Evolutionary conservation across 192 early-diverging fungal species (phyloP), one percentile per base, ranked within the genome.

Genomic region (Entrophospora sp.): DNA sequence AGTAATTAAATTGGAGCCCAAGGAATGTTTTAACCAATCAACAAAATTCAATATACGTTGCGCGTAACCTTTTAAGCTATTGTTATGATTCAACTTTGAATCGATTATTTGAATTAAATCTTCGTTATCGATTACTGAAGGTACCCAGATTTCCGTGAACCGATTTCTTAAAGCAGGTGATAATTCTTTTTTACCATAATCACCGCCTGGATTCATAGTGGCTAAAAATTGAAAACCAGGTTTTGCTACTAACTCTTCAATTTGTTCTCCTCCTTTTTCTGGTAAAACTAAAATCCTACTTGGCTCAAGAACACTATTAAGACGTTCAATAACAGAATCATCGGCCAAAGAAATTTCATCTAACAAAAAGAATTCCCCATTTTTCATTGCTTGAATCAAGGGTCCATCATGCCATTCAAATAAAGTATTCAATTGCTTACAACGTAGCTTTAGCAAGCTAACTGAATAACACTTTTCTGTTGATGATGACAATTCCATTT

Each of bases 181-280:
- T 14, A 99, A 83, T 72, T 99, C 96, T 69, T 96, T 96, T 76
- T 99, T 99, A 40, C 96, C 96, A 72, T 95, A 97, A 73, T 99
- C 96, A 45, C 96, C 96, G 36, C 96, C 96, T 4, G 96, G 96
- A 74, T 99, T 99, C 96, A 99, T 99, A 2, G 96, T 99, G 1
- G 96, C 95, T 14, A 96, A 75, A 73, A 99, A 96, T 55, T 87
- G 85, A 76, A 99, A 99, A 9, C 82, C 83, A 4, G 77, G 71
- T 6, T 64, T 71, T 0, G 82, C 94, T 9, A 74, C 72, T 52
- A 96, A 75, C 32, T 87, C 83, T 64, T 89, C 86, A 35, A 93
- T 78, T 27, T 75, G 69, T 53, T 87, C 77, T 20, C 89, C 85
- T 18, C 88, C 88, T 60, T 95, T 92, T 73, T 99, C 96, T 18